Evolutionary conservation across 371 early-diverging fungal species (phyloP).

Genomic region (Mucor ambiguus): DNA sequence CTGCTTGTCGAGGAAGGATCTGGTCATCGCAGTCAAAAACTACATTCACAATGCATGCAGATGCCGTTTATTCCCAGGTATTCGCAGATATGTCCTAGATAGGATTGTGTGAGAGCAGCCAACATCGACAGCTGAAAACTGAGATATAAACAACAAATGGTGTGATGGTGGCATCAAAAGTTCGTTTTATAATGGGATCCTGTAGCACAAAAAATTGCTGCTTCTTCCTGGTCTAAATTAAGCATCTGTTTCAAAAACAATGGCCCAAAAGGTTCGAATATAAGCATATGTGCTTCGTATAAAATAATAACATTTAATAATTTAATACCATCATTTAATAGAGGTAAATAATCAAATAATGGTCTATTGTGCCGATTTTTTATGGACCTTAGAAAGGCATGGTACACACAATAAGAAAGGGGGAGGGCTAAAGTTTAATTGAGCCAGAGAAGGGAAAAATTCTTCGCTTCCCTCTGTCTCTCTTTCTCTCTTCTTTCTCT

Average conservation of each 20-base stretch:
- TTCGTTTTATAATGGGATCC: neutral
- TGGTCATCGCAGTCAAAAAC: neutral
- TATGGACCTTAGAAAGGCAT: neutral
- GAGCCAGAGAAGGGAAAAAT: slow-evolving; percentile 3
- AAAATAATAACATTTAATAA: neutral
- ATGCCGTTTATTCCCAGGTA: neutral
- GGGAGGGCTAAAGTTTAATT: slow-evolving; percentile 5
- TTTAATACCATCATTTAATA: neutral
- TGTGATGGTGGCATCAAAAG: slow-evolving; percentile 5
- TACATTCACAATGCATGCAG: neutral
- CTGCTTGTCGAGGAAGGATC: neutral
- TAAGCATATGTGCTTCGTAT: neutral
- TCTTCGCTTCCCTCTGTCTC: neutral
- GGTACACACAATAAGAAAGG: slow-evolving; percentile 6
- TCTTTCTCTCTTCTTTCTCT: neutral
- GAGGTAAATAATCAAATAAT: neutral
- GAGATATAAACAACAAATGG: neutral
- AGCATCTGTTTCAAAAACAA: neutral
- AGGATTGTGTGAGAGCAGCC: neutral
- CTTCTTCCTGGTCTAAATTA: neutral
- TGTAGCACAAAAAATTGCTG: slow-evolving; percentile 1
- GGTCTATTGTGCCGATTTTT: slow-evolving; percentile 1
- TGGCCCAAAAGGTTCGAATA: neutral
- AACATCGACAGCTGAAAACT: neutral
- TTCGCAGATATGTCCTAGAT: neutral